Evolutionary conservation across 2,329 filamentous ascomycete species (phyloP), one percentile per base, ranked within the genome.

Genomic region (Fusarium decemcellulare): DNA sequence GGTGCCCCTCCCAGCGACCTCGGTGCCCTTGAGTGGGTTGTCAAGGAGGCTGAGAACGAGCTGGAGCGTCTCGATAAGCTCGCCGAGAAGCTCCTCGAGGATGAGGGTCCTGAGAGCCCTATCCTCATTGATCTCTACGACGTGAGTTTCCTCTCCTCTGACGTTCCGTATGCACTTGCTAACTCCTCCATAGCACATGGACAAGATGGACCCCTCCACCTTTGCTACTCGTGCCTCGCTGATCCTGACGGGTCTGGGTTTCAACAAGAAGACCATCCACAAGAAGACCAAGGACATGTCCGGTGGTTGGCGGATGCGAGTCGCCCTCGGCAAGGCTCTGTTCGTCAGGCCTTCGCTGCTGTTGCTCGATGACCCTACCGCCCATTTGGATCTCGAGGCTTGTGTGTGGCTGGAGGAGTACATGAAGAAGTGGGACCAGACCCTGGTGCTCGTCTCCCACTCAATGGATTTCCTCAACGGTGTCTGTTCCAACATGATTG

Each of bases 251-350:
- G 96, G 96, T 94, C 92, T 99, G 63, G 96, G 96, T 73, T 99
- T 99, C 90, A 97, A 99, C 91, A 98, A 98, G 88, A 85, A 84
- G 75, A 99, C 97, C 60, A 98, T 99, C 79, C 87, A 97, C 83
- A 99, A 99, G 90, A 98, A 97, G 91, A 99, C 97, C 76, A 99
- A 98, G 90, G 97, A 99, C 82, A 99, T 99, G 97, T 99, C 96
- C 72, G 96, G 96, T 93, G 96, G 96, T 76, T 99, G 96, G 96
- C 91, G 95, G 87, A 99, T 99, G 96, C 94, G 97, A 89, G 96
- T 99, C 63, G 96, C 96, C 61, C 91, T 99, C 66, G 96, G 89
- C 80, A 98, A 98, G 88, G 96, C 96, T 61, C 91, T 99, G 56
- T 99, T 99, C 86, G 95, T 99, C 84, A 97, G 97, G 89, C 96